Conservation (phyloP, 1,284 basidiomycete genomes). For the Papiliotrema flavescens region DNA sequence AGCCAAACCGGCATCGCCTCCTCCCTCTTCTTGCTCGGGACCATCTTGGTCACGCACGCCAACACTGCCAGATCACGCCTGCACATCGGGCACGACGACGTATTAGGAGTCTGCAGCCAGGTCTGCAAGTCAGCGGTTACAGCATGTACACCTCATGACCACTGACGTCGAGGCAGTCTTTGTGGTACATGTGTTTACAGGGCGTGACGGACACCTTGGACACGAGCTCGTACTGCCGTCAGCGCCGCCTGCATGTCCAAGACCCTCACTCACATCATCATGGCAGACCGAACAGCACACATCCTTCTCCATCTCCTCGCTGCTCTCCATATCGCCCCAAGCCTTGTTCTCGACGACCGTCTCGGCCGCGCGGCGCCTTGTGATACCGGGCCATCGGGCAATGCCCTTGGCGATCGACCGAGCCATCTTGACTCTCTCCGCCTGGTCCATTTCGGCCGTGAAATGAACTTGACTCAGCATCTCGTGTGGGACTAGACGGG, state of each 20-base stretch:
- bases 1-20: conserved; percentile 4
- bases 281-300: conserved; percentile 33
- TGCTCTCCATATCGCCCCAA: conserved; percentile 12
- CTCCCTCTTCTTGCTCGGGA: conserved; percentile 10
- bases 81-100: conserved; percentile 42
- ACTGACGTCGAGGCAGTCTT: conserved; percentile 33
- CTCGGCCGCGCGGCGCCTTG: conserved; percentile 14
- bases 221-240: conserved; percentile 24
- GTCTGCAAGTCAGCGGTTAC: conserved; percentile 18
- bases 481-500: background rate
- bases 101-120: conserved; percentile 35
- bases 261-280: conserved; percentile 26
- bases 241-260: conserved; percentile 1
- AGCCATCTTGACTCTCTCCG: conserved; percentile 10
- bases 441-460: conserved; percentile 12
- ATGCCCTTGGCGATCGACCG: conserved; percentile 8
- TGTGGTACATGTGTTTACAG: conserved; percentile 45
- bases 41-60: conserved; percentile 19
- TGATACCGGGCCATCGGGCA: conserved; percentile 2
- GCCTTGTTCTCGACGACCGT: conserved; percentile 10
- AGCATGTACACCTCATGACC: background rate
- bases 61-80: conserved; percentile 36
- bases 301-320: conserved; percentile 26
- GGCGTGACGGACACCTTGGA: conserved; percentile 29
- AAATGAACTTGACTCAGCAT: background rate